Evolutionary conservation across 495 filamentous ascomycete genomes (phyloP), one percentile per base, ranked within the genome.

Genomic region (Penicillium lividum): DNA sequence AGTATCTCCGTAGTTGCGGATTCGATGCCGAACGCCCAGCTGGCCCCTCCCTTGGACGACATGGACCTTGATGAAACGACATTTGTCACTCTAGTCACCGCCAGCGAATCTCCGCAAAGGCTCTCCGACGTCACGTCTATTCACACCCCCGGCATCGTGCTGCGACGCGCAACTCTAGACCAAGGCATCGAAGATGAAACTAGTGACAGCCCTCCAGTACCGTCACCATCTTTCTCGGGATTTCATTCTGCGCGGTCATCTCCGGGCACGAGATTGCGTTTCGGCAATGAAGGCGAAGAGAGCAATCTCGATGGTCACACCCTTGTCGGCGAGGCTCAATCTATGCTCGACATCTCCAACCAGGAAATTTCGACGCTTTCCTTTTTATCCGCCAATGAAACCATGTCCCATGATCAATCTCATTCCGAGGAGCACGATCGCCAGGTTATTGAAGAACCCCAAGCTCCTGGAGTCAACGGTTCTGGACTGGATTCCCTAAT

Each of bases 1-100:
- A 78, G 75, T 67, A 65, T 69, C 58, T 66, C 63, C 51, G 63
- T 69, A 69, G 61, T 67, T 44, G 58, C 67, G 33, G 69, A 70
- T 44, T 63, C 61, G 36, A 62, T 67, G 67, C 60, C 56, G 34
- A 66, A 55, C 31, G 47, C 51, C 49, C 60, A 62, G 29, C 22
- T 28, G 10, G 34, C 44, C 15, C 46, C 61, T 11, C 48, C 52
- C 27, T 22, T 49, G 15, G 51, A 51, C 16, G 65, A 62, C 30
- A 70, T 68, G 65, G 61, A 64, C 27, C 49, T 68, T n/a, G 65
- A 69, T 36, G 67, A 69, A 42, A 68, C 64, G 27, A 66, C 67
- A 0, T 62, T 63, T 22, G 58, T 68, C 18, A 70, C 65, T 22
- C 44, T 62, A 5, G 57, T 54, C 6, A 65, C 65, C 22, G 63